Evolutionary conservation across 306 rosid species (phyloP).

Genomic region (Vigna radiata): DNA sequence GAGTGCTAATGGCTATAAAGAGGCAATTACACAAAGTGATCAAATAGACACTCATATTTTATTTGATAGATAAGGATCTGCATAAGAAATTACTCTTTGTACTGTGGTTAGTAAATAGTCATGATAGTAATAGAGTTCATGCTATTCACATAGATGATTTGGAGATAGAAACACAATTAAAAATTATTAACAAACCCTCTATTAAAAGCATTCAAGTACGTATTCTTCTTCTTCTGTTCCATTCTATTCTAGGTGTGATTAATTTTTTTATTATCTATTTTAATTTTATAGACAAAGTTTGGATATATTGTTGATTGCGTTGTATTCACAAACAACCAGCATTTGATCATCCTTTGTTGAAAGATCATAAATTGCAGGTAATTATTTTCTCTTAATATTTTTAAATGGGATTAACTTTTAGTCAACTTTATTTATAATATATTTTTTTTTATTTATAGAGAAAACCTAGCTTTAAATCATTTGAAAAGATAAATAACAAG

Average conservation of each 20-base stretch:
- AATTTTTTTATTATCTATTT: neutral
- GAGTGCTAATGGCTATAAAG: no score
- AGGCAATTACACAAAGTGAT: neutral
- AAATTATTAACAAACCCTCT: slow-evolving; percentile 25
- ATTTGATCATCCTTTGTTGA: neutral
- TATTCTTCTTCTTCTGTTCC: neutral
- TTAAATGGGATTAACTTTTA: neutral
- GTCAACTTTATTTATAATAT: neutral
- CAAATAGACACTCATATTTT: neutral
- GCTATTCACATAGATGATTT: slow-evolving; percentile 20
- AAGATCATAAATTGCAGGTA: slow-evolving; percentile 24
- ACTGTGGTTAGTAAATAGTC: neutral
- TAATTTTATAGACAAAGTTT: neutral
- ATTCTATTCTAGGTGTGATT: neutral
- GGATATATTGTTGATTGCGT: slow-evolving; percentile 34
- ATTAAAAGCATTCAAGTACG: slow-evolving; percentile 32
- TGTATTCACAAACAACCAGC: slow-evolving; percentile 30
- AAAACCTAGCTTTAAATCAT: neutral
- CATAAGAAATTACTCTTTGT: neutral
- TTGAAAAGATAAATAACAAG: no score
- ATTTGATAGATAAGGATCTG: neutral
- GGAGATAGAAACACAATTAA: slow-evolving; percentile 30
- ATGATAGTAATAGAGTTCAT: neutral
- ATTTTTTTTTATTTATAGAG: neutral
- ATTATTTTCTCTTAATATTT: neutral